Evolutionary conservation across 768 basidiomycete genomes (phyloP), one percentile per base, ranked within the genome.

Genomic region (Agaricus bisporus): DNA sequence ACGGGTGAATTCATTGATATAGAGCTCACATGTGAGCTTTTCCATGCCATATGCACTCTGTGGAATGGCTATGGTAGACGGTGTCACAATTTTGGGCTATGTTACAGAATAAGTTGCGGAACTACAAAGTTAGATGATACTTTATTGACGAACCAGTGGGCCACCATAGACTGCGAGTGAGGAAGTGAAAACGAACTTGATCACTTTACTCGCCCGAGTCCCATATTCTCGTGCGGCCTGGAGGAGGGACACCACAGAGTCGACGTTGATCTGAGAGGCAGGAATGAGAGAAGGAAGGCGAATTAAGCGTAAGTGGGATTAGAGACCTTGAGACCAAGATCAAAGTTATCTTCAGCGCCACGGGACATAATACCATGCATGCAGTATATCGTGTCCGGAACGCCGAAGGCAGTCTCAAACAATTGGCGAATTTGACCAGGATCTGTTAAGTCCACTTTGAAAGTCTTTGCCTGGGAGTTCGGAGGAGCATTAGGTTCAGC

Each of bases 341-440:
- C 77, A 62, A 85, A 82, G 58, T 81, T 74, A 54, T 79, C 77
- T 61, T 85, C 82, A 14, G 79, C 73, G 18, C 80, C 80, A 20
- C 81, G 76, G 28, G 80, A 82, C 82, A 85, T 83, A 60, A 83
- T 79, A 2, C 82, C 82, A 60, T 79, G 77, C 22, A 78, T 63
- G 54, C 75, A 77, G 57, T 78, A 78, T n/a, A 78, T 64, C 8
- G 70, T 71, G 55, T 73, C 71, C 0, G 74, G 75, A 5, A 72
- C 57, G 8, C 74, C 75, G 43, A 70, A 64, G 26, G 62, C 51
- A 7, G 73, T 75, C 18, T 62, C 60, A 62, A 77, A 78, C 8
- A 78, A 59, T 0, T 52, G 59, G 26, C 74, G 66, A 36, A 70
- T 61, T 45, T 73, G 64, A 10, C 58, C 50, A 18, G 60, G 61